Evolutionary conservation across 192 early-diverging fungal genomes (phyloP), one percentile per base, ranked within the genome.

Genomic region (Rhizophagus sp.): DNA sequence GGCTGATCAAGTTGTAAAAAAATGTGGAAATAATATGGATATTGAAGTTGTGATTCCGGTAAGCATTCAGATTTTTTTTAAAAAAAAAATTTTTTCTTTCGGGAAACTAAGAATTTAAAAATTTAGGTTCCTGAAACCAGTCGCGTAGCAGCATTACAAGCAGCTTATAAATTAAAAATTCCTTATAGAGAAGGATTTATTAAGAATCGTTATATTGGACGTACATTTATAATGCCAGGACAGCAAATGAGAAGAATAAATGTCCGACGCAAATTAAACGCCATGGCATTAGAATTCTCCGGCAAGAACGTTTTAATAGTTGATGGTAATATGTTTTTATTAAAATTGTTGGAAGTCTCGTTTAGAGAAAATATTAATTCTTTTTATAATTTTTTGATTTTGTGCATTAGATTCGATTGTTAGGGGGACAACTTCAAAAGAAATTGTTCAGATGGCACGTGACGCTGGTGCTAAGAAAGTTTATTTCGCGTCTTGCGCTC

Each of bases 221-320:
- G 98, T 79, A 99, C 98, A 25, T 99, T 99, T 81, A 99, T 99
- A 80, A 99, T 99, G 98, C 97, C 98, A 34, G 98, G 97, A 24
- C 98, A 99, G 85, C 90, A 92, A 73, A 90, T 90, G 88, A 87
- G 94, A 62, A 90, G 92, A 85, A 96, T 97, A 87, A 96, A 92
- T 80, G 98, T 99, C 34, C 86, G 97, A 33, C 91, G 97, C 83
- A 99, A 99, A 86, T 92, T 99, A 81, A 99, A 99, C 81, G 95
- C 98, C 72, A 99, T 99, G 98, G 89, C 93, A 52, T 91, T 96
- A 67, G 98, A 99, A 86, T 99, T 99, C 87, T 87, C 90, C 63
- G 94, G 89, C 67, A 98, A 98, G 85, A 98, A 96, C 85, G 98
- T 99, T 25, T 88, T 99, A 81, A 88, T 99, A 79, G 98, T 99